Conservation (phyloP, 306 rosid genomes). For the Adenanthera pavonina region DNA sequence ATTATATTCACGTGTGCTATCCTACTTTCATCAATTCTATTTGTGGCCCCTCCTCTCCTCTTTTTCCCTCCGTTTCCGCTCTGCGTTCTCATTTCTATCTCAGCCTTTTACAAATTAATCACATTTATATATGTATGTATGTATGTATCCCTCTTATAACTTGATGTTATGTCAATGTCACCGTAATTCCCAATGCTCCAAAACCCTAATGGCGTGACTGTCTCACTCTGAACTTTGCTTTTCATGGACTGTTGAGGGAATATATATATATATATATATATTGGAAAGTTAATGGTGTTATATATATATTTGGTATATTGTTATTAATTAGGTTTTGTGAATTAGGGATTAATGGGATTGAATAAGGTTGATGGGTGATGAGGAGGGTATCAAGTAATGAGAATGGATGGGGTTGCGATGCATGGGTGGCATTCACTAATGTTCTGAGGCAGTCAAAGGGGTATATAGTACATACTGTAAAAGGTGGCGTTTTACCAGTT, state of each 20-base stretch:
- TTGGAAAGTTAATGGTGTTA: not conserved
- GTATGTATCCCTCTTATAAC: too few relatives aligned
- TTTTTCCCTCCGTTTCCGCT: constrained; percentile 29
- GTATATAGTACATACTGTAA: constrained; percentile 26
- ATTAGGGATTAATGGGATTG: too few relatives aligned
- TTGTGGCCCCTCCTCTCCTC: constrained; percentile 28
- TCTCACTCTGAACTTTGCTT: not conserved
- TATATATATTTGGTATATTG: not conserved
- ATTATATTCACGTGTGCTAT: constrained; percentile 83
- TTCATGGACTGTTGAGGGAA: not conserved
- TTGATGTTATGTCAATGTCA: not conserved
- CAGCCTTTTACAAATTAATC: too few relatives aligned
- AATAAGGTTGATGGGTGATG: too few relatives aligned
- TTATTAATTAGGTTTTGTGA: too few relatives aligned
- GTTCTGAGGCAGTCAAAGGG: constrained; percentile 50
- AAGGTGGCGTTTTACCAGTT: constrained; percentile 47
- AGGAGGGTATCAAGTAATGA: too few relatives aligned
- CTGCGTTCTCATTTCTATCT: too few relatives aligned
- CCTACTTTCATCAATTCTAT: constrained; percentile 55
- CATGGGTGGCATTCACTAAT: constrained; percentile 35
- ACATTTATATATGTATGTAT: too few relatives aligned
- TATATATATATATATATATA: too few relatives aligned
- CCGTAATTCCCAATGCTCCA: constrained; percentile 2
- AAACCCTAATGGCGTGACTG: not conserved
- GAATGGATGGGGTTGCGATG: too few relatives aligned